Conservation (phyloP, 2,329 filamentous ascomycete genomes). For the Dothistroma septosporum region DNA sequence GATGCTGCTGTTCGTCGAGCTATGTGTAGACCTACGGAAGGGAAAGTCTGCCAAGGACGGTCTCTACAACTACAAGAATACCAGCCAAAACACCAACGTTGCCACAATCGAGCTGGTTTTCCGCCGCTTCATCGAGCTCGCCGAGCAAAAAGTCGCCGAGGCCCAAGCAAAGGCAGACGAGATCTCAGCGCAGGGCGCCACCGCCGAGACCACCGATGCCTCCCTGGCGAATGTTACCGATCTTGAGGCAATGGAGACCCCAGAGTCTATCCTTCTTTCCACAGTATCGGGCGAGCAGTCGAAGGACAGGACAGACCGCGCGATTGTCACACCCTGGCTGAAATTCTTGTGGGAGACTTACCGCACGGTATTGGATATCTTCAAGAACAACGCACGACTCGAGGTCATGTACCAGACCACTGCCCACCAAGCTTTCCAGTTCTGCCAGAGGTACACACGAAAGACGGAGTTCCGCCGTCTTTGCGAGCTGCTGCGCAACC, state of each 20-base stretch:
- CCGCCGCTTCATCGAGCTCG: slow-evolving; percentile 96
- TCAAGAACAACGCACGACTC: slow-evolving; percentile 96
- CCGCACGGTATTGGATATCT: slow-evolving; percentile 93
- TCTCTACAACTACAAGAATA: slow-evolving; percentile 99
- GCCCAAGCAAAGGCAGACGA: slow-evolving; percentile 95
- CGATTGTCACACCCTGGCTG: slow-evolving; percentile 97
- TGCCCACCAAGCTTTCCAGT: slow-evolving; percentile 96
- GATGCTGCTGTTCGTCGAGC: slow-evolving; percentile 95
- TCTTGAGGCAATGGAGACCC: slow-evolving; percentile 93
- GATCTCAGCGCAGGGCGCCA: slow-evolving; percentile 72
- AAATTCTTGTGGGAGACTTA: slow-evolving; percentile 99
- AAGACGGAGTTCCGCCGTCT: slow-evolving; percentile 99
- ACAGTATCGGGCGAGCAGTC: slow-evolving; percentile 98
- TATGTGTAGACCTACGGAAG: slow-evolving; percentile 95
- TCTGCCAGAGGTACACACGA: slow-evolving; percentile 94
- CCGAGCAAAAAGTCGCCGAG: slow-evolving; percentile 91
- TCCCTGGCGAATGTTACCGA: slow-evolving; percentile 80
- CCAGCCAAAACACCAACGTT: slow-evolving; percentile 97
- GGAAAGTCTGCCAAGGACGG: slow-evolving; percentile 98
- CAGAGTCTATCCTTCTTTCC: slow-evolving; percentile 94
- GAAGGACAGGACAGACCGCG: slow-evolving; percentile 92
- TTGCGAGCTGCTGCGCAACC: slow-evolving; percentile 95
- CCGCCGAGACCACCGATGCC: slow-evolving; percentile 70
- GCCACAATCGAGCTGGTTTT: slow-evolving; percentile 96
- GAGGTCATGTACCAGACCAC: slow-evolving; percentile 99